These are phyloP conservation scores for Venturia carpophila DNA, from an alignment of 2,329 filamentous ascomycete species.

Conservation along the genomic window DNA sequence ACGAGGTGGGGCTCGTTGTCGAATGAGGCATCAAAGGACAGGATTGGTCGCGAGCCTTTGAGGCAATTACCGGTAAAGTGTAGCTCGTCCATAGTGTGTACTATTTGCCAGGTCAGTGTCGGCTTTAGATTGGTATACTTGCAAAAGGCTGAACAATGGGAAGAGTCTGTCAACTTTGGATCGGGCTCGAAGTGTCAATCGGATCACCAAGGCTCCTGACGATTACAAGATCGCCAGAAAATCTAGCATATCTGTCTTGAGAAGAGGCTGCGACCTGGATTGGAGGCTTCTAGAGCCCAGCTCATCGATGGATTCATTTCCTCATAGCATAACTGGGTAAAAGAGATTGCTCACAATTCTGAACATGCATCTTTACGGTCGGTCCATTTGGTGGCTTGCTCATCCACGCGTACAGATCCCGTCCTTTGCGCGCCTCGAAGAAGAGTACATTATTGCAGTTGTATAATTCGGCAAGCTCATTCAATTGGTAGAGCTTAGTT, in stretches of 20 bases:
- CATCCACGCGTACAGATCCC: constrained; percentile 92
- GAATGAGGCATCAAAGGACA: constrained; percentile 87
- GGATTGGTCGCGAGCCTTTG: constrained; percentile 82
- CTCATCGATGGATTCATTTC: not conserved
- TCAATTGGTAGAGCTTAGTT: constrained; percentile 57
- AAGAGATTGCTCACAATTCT: constrained; percentile 52
- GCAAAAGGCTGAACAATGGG: not conserved
- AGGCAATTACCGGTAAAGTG: constrained; percentile 96
- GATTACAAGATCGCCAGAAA: no score
- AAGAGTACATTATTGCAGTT: constrained; percentile 94
- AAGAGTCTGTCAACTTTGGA: not conserved
- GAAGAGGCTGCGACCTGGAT: not conserved
- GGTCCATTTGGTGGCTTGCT: constrained; percentile 82
- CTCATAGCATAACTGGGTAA: not conserved
- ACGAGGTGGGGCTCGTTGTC: constrained; percentile 71
- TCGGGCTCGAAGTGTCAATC: not conserved
- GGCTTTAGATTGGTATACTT: constrained; percentile 27
- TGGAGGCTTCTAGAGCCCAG: not conserved
- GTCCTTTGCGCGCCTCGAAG: constrained; percentile 88
- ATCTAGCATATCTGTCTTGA: no score
- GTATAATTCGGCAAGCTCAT: constrained; percentile 56
- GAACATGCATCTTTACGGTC: constrained; percentile 67
- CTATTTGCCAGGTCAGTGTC: constrained; percentile 33
- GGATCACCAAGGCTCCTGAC: not conserved
- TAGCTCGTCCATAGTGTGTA: constrained; percentile 95